Conservation (phyloP, 257 asterid species). For the Solanum piurae region DNA sequence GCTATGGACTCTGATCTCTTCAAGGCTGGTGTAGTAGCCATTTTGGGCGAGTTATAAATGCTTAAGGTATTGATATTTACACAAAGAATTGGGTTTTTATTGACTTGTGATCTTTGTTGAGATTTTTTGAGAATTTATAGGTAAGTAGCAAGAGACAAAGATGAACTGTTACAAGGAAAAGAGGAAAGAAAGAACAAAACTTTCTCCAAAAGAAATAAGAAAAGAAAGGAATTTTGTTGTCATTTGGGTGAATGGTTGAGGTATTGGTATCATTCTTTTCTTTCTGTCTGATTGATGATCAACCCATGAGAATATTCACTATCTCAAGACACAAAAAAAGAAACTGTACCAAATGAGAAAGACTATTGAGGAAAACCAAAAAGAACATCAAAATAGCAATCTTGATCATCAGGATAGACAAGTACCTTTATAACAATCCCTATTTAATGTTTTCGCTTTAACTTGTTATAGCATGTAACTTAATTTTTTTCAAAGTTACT, state of each 20-base stretch:
- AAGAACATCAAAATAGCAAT: not conserved
- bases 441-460: not conserved
- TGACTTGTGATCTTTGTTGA: not conserved
- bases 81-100: not conserved
- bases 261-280: slow-evolving; percentile 51
- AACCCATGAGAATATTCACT: not conserved
- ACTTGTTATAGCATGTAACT: not conserved
- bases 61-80: not conserved
- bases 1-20: slow-evolving; percentile 59
- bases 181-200: slow-evolving; percentile 27
- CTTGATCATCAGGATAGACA: not conserved
- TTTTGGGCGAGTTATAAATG: not conserved
- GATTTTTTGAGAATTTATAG: slow-evolving; percentile 30
- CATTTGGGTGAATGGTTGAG: not conserved
- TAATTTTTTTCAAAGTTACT: not conserved
- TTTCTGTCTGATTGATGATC: not conserved
- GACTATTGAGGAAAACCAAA: not conserved
- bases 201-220: slow-evolving; percentile 8
- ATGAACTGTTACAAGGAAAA: slow-evolving; percentile 9
- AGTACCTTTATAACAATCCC: not conserved
- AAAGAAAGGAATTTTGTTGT: slow-evolving; percentile 41
- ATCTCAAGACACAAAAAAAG: not conserved
- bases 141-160: slow-evolving; percentile 5
- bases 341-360: not conserved
- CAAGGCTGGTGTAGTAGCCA: slow-evolving; percentile 43